Conservation (phyloP, 805 yeast species). For the Saccharomycopsis babjevae region DNA sequence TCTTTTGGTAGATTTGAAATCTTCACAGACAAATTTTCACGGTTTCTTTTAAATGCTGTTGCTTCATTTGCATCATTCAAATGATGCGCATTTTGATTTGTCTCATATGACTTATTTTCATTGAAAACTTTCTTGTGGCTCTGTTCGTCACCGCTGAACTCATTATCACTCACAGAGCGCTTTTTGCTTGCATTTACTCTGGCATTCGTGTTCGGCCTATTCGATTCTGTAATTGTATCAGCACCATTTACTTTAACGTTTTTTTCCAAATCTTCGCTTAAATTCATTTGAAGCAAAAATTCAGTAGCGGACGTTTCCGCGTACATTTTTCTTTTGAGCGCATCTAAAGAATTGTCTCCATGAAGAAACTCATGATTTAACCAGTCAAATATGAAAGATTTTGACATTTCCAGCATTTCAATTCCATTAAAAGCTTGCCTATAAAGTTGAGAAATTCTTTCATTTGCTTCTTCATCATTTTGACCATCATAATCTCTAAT, state of each 20-base stretch:
- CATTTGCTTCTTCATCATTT: not conserved
- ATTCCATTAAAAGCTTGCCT: not conserved
- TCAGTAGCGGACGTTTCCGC: not conserved
- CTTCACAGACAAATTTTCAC: constrained; percentile 53
- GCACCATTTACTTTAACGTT: not conserved
- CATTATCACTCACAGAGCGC: not conserved
- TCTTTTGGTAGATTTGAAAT: constrained; percentile 38
- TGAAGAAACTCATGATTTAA: constrained; percentile 1
- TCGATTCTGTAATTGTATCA: not conserved
- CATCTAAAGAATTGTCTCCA: not conserved
- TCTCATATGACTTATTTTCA: too few species aligned
- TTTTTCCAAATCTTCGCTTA: not conserved
- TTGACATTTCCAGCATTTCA: constrained; percentile 1
- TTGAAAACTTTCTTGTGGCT: too few species aligned
- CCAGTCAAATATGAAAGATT: constrained; percentile 3
- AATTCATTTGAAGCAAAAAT: not conserved
- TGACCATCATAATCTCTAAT: not conserved
- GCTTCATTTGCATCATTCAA: constrained; percentile 8
- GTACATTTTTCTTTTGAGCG: not conserved
- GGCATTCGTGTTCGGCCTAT: not conserved
- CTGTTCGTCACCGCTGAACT: not conserved
- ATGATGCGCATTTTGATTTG: too few species aligned
- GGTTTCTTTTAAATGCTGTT: constrained; percentile 28
- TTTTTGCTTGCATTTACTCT: not conserved
- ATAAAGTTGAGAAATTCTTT: not conserved